Percentiles rank a stretch among this genome's conserved stretches.
These are phyloP conservation scores for Claviceps spartinae DNA, from an alignment of 2,329 filamentous ascomycete genomes.

Conservation along the genomic window DNA sequence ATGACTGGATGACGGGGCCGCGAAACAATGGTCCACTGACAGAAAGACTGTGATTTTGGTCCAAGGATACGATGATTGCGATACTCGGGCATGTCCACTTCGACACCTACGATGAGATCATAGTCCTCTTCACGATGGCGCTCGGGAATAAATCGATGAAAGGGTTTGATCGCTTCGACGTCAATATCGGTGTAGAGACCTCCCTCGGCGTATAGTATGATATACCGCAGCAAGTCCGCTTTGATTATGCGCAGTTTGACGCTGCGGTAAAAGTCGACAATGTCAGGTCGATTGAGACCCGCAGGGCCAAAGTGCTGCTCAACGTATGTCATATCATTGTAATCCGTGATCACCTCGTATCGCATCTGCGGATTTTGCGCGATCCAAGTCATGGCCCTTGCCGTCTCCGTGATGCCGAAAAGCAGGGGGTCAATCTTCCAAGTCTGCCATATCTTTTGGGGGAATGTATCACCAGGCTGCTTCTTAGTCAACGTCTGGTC, in stretches of 20 bases:
- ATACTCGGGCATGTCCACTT: conserved; percentile 57
- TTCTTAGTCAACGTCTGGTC: background rate
- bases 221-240: conserved; percentile 54
- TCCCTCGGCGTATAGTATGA: conserved; percentile 60
- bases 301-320: conserved; percentile 52
- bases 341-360: conserved; percentile 57
- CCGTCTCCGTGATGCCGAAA: conserved; percentile 50
- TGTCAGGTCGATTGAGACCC: conserved; percentile 53
- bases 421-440: conserved; percentile 58
- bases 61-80: conserved; percentile 50
- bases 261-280: conserved; percentile 45
- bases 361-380: conserved; percentile 51
- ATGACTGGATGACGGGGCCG: conserved; percentile 55
- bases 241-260: conserved; percentile 51
- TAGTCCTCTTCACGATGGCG: conserved; percentile 50
- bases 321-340: conserved; percentile 53
- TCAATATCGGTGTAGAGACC: conserved; percentile 53
- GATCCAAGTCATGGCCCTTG: conserved; percentile 50
- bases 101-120: conserved; percentile 56
- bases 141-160: conserved; percentile 28
- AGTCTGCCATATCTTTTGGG: conserved; percentile 61
- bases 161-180: conserved; percentile 21
- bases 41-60: conserved; percentile 55
- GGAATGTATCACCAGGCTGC: conserved; percentile 31
- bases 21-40: conserved; percentile 63